Conservation (phyloP, 331 rosid species). For the Quercus lobata region DNA sequence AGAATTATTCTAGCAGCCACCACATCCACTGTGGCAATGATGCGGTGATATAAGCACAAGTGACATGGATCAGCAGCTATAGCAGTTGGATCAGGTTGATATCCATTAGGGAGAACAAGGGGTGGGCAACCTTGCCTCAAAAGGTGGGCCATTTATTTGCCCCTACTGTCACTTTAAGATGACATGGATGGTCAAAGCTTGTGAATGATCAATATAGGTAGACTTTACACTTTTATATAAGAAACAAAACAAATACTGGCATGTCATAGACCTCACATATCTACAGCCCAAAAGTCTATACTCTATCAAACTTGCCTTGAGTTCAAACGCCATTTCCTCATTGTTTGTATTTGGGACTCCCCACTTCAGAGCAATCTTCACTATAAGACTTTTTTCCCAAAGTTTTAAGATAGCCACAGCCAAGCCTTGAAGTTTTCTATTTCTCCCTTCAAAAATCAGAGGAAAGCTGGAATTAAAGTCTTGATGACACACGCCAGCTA, state of each 20-base stretch:
- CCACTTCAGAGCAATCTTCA: constrained; percentile 76
- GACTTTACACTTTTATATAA: background rate
- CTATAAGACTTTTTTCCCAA: constrained; percentile 83
- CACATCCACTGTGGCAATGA: background rate
- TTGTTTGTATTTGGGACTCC: constrained; percentile 72
- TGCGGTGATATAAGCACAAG: background rate
- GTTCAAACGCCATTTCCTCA: constrained; percentile 69
- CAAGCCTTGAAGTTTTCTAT: constrained; percentile 79
- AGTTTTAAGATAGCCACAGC: constrained; percentile 74
- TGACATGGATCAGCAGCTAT: background rate
- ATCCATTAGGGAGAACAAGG: constrained; percentile 10
- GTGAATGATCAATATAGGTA: background rate
- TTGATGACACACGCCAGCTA: background rate
- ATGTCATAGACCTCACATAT: constrained; percentile 12
- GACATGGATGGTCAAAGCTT: background rate
- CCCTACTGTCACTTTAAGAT: background rate
- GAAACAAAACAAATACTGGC: background rate
- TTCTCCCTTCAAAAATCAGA: constrained; percentile 58
- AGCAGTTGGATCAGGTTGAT: background rate
- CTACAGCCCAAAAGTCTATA: constrained; percentile 12
- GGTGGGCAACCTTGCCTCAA: background rate
- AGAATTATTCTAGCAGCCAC: background rate
- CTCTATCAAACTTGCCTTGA: constrained; percentile 64
- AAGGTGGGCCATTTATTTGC: background rate
- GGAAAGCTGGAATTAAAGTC: constrained; percentile 11